Base-by-base conservation (phyloP, 495 filamentous ascomycete genomes). In the Amphirosellinia nigrospora region DNA sequence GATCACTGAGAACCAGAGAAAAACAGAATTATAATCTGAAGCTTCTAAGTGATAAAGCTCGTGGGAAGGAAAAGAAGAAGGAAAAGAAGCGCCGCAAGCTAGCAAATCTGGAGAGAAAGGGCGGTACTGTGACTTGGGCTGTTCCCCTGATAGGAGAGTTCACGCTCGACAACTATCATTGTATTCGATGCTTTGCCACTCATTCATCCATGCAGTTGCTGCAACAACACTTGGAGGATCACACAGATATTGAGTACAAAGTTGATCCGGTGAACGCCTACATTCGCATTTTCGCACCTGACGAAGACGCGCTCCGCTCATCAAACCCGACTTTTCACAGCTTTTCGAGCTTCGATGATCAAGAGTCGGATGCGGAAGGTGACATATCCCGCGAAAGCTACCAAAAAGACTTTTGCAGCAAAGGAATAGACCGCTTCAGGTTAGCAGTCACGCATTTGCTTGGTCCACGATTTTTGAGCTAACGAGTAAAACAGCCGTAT, bases 11-110 rank as follows among this genome's bases (percentile, higher is more conserved):
- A 32, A 69, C 79, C 68, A 75, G 81, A 66, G 78, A 45, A 75
- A 83, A 76, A 15, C 74, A 85, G 65, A 86, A 84, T 41, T 88
- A 88, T 70, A 87, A 88, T 65, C 70, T 87, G 48, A 86, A 84
- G 70, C 69, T 82, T 23, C 73, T 86, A 38, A 85, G 81, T 74
- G 82, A 81, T 67, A 84, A 77, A 56, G 81, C 82, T 15, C 76
- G 83, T 38, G 84, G 84, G 4, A 85, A 80, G 70, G n/a, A n/a
- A n/a, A 80, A 84, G 48, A 75, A 75, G 11, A 81, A 79, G 69
- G 75, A 75, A 59, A 73, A 78, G 26, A 85, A 84, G 66, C 80
- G 74, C 34, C 75, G 78, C 66, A 78, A 80, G 56, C 56, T 76
- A 39, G 72, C 70, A 56, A 75, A 68, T 56, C 28, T 72, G 32